phyloP scores from a whole-genome alignment of 164 flowering plant genomes.

The Vitis riparia region DNA sequence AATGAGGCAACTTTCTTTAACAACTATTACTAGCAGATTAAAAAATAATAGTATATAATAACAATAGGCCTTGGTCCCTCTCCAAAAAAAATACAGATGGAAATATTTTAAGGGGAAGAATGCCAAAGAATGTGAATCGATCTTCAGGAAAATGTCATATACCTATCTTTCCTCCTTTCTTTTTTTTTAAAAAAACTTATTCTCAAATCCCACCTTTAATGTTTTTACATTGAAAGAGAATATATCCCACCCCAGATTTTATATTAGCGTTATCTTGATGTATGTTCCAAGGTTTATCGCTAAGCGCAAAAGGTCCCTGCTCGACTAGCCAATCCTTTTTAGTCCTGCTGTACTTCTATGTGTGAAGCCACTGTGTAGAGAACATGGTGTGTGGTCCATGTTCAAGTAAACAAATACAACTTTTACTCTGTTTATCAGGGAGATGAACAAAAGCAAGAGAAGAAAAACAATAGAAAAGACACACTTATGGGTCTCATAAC shows the following conservation, averaged over 20 bases:
- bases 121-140: constrained; percentile 7
- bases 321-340: constrained; percentile 5
- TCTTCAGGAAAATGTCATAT: not conserved
- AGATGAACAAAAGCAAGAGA: not conserved
- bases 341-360: constrained; percentile 4
- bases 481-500: not conserved
- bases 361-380: constrained; percentile 13
- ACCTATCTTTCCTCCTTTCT: not conserved
- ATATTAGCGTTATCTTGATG: constrained; percentile 3
- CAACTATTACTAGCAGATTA: too few relatives aligned
- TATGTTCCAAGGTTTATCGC: constrained; percentile 17
- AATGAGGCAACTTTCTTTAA: too few relatives aligned
- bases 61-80: too few relatives aligned
- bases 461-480: constrained; percentile 9
- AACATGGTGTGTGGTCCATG: constrained; percentile 28
- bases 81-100: too few relatives aligned
- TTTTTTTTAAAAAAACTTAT: not conserved
- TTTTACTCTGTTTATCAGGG: not conserved
- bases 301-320: constrained; percentile 4
- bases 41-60: too few relatives aligned
- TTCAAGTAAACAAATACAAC: not conserved
- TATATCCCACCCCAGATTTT: constrained; percentile 13
- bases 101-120: not conserved
- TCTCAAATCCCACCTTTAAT: not conserved
- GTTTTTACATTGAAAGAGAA: constrained; percentile 8